Evolutionary conservation across 2,329 filamentous ascomycete species (phyloP).

Genomic region (Cercospora sp.): DNA sequence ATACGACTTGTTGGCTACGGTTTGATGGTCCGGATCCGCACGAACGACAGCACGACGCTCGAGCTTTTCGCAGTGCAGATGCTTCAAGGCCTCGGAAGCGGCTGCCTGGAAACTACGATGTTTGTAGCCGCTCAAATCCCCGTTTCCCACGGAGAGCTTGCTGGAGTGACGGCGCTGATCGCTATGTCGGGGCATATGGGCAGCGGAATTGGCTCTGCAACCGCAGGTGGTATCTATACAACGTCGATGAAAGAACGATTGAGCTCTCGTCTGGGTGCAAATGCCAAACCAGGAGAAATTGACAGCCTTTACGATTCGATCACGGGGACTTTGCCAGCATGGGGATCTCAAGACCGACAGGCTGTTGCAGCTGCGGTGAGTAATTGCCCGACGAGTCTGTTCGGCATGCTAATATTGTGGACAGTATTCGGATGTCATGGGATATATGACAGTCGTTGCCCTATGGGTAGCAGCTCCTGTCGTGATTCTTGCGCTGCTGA

Average conservation of each 20-base stretch:
- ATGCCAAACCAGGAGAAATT: slow-evolving; percentile 38
- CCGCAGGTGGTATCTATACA: slow-evolving; percentile 55
- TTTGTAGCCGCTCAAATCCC: slow-evolving; percentile 41
- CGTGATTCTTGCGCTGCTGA: slow-evolving; percentile 18
- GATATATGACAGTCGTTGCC: slow-evolving; percentile 27
- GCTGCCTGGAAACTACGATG: slow-evolving; percentile 46
- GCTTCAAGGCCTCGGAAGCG: slow-evolving; percentile 52
- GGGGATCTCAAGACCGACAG: slow-evolving; percentile 45
- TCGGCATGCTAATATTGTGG: slow-evolving; percentile 30
- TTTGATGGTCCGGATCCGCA: slow-evolving; percentile 53
- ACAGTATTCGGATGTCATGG: slow-evolving; percentile 29
- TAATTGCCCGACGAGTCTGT: slow-evolving; percentile 9
- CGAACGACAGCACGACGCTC: slow-evolving; percentile 44
- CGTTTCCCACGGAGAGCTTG: slow-evolving; percentile 50
- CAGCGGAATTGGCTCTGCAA: slow-evolving; percentile 45
- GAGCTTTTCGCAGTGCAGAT: slow-evolving; percentile 54
- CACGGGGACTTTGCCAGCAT: slow-evolving; percentile 44
- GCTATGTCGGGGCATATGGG: slow-evolving; percentile 39
- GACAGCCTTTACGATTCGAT: slow-evolving; percentile 51
- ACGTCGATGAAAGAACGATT: slow-evolving; percentile 46
- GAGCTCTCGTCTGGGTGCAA: slow-evolving; percentile 41
- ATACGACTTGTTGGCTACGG: slow-evolving; percentile 53
- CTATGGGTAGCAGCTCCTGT: slow-evolving; percentile 19
- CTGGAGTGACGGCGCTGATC: slow-evolving; percentile 52
- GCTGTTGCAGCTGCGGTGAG: slow-evolving; percentile 43